A percentile compares a stretch with the other conserved stretches of the same genome.
Evolutionary conservation across 2,329 filamentous ascomycete species (phyloP).

Genomic region (Ambrosiella cleistominuta): DNA sequence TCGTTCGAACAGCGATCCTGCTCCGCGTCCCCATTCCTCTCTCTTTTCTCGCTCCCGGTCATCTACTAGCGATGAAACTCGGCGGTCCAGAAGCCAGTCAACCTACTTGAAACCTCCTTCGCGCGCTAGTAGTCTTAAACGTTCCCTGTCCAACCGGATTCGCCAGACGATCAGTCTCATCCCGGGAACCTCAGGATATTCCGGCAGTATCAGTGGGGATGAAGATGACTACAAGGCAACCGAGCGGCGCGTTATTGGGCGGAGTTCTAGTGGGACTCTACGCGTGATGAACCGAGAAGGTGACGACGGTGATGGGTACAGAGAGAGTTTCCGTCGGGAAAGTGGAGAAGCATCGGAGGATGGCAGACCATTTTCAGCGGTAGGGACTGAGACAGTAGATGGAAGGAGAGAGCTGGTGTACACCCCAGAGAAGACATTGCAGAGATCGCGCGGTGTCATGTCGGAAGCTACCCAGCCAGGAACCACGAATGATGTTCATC

Average conservation of each 20-base stretch:
- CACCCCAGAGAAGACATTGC: not conserved
- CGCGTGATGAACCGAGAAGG: slow-evolving; percentile 34
- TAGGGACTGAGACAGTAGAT: not conserved
- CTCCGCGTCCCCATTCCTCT: slow-evolving; percentile 3
- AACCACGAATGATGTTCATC: not conserved
- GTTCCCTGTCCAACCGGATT: slow-evolving; percentile 34
- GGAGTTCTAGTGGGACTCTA: slow-evolving; percentile 41
- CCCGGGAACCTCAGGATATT: slow-evolving; percentile 25
- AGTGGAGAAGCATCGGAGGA: not conserved
- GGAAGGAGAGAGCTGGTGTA: slow-evolving; percentile 18
- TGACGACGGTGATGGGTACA: not conserved
- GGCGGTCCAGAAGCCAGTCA: slow-evolving; percentile 12
- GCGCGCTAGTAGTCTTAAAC: slow-evolving; percentile 28
- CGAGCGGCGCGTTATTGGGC: slow-evolving; percentile 39
- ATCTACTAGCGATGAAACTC: slow-evolving; percentile 19
- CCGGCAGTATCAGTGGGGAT: slow-evolving; percentile 16
- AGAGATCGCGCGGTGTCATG: not conserved
- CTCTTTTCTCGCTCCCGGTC: slow-evolving; percentile 7
- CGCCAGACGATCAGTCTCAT: slow-evolving; percentile 44
- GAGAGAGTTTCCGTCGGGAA: not conserved
- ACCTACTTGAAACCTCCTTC: slow-evolving; percentile 5
- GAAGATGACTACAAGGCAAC: slow-evolving; percentile 21
- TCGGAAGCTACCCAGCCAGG: not conserved
- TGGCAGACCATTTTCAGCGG: not conserved
- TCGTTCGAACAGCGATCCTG: slow-evolving; percentile 9